These are phyloP conservation scores for Penicillium silybi DNA, from an alignment of 495 filamentous ascomycete genomes.

Conservation along the genomic window DNA sequence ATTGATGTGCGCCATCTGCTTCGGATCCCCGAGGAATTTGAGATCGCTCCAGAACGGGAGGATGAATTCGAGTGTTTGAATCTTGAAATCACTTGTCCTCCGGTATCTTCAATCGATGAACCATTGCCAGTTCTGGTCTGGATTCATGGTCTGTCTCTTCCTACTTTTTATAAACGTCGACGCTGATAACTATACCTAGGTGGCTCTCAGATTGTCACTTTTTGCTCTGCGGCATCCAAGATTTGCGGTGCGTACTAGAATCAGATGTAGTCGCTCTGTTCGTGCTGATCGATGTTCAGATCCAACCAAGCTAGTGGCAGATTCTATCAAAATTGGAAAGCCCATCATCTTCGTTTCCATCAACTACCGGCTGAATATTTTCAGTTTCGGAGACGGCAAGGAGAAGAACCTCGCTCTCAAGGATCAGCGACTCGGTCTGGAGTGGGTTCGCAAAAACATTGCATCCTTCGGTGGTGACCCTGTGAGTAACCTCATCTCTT, in stretches of 20 bases:
- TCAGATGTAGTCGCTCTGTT: not conserved
- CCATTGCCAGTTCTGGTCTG: conserved; percentile 40
- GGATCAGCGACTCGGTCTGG: conserved; percentile 62
- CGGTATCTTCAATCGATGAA: conserved; percentile 2
- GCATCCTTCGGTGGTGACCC: conserved; percentile 62
- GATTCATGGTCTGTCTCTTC: conserved; percentile 34
- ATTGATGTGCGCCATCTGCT: conserved; percentile 38
- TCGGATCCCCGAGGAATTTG: conserved; percentile 34
- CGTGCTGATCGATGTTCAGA: conserved; percentile 9
- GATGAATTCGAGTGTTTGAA: conserved; percentile 45
- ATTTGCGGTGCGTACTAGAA: conserved; percentile 30
- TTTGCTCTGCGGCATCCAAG: conserved; percentile 39
- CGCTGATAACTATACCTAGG: conserved; percentile 8
- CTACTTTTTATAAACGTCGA: not conserved
- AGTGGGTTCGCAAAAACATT: conserved; percentile 58
- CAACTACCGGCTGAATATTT: conserved; percentile 65
- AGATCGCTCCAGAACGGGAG: conserved; percentile 27
- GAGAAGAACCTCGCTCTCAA: conserved; percentile 56
- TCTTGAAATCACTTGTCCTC: conserved; percentile 38
- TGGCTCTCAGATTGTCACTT: conserved; percentile 39
- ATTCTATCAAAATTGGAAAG: conserved; percentile 34
- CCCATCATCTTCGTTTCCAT: conserved; percentile 57
- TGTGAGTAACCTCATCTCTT: conserved; percentile 14
- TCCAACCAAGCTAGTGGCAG: conserved; percentile 32
- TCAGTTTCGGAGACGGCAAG: conserved; percentile 55